These are phyloP conservation scores for Cicer judaicum DNA, from an alignment of 306 rosid species.

Conservation along the genomic window DNA sequence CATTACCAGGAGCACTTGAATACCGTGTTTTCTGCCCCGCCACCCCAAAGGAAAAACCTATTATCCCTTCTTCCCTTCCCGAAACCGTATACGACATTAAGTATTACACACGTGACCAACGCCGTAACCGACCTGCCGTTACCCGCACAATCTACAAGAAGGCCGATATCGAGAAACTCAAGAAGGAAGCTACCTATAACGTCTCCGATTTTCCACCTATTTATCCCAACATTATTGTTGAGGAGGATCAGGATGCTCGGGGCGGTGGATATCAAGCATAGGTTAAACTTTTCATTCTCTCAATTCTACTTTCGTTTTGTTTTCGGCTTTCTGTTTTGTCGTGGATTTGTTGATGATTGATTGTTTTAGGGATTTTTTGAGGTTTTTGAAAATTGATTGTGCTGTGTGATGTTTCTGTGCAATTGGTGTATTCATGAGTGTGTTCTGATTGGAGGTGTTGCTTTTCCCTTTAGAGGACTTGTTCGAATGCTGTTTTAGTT, in stretches of 20 bases:
- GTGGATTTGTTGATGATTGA: not conserved
- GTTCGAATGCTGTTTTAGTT: not conserved
- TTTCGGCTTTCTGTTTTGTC: not conserved
- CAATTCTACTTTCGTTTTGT: not conserved
- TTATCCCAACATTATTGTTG: conserved; percentile 58
- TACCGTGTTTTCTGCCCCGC: conserved; percentile 87
- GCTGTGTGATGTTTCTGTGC: not conserved
- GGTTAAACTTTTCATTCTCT: conserved; percentile 2
- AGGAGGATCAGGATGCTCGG: conserved; percentile 67
- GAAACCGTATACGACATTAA: conserved; percentile 90
- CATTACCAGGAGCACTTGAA: conserved; percentile 72
- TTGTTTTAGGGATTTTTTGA: conserved; percentile 32
- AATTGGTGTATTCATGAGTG: not conserved
- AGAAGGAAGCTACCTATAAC: conserved; percentile 60
- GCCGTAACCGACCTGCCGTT: conserved; percentile 94
- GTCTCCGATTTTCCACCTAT: conserved; percentile 74
- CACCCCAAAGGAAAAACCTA: conserved; percentile 51
- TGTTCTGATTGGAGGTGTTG: conserved; percentile 9
- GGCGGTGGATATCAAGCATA: conserved; percentile 94
- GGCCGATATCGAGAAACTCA: conserved; percentile 62
- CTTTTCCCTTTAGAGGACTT: not conserved
- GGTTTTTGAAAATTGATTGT: conserved; percentile 9
- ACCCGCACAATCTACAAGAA: conserved; percentile 70
- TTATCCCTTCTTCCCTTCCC: conserved; percentile 74
- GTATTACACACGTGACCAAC: conserved; percentile 82